phyloP scores from a whole-genome alignment of 345 rosid genomes.

The Garcia nutans region DNA sequence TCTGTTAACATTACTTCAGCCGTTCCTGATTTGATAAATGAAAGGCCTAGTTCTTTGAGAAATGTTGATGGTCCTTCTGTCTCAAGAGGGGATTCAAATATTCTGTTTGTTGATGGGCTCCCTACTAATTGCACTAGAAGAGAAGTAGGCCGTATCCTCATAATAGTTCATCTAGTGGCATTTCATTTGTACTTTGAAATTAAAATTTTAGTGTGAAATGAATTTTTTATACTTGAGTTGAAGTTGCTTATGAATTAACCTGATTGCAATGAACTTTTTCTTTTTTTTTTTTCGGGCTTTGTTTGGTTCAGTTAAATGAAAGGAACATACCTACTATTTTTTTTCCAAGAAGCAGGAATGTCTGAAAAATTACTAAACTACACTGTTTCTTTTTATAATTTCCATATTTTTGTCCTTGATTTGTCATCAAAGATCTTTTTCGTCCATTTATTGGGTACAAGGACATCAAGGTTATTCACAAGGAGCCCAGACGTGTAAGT shows the following conservation, averaged over 20 bases:
- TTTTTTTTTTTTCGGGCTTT: neutral
- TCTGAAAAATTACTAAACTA: neutral
- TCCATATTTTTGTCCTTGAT: constrained; percentile 29
- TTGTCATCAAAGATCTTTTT: constrained; percentile 45
- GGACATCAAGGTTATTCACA: constrained; percentile 58
- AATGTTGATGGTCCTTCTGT: constrained; percentile 23
- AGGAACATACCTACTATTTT: neutral
- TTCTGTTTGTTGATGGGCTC: constrained; percentile 57
- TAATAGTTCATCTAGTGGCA: neutral
- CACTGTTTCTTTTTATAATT: constrained; percentile 4
- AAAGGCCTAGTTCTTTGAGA: constrained; percentile 33
- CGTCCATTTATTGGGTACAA: constrained; percentile 60
- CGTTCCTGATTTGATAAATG: constrained; percentile 31
- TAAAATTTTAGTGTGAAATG: neutral
- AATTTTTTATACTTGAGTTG: neutral
- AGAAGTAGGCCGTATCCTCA: constrained; percentile 72
- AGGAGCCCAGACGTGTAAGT: constrained; percentile 58
- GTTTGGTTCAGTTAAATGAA: neutral
- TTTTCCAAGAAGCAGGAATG: neutral
- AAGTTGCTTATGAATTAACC: neutral
- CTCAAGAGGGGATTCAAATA: constrained; percentile 36
- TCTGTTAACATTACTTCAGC: constrained; percentile 20
- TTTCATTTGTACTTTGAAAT: neutral
- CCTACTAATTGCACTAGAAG: constrained; percentile 63
- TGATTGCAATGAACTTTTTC: neutral